Conservation (phyloP, 164 flowering plant genomes). For the Vitis cinerea region DNA sequence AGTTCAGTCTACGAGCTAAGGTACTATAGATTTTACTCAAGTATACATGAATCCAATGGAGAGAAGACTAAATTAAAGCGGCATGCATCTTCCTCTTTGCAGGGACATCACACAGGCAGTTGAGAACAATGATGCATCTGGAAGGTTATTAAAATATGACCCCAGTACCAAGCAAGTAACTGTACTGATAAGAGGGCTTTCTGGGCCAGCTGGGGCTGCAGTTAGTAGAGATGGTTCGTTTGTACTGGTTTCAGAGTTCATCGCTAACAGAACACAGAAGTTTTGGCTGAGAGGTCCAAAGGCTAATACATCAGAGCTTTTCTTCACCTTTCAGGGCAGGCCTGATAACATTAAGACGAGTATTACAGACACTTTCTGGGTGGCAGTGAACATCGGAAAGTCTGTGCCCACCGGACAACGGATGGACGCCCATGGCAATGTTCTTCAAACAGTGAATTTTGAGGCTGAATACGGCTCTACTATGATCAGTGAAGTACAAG, state of each 20-base stretch:
- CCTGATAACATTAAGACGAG: slow-evolving; percentile 24
- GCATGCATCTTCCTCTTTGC: no score
- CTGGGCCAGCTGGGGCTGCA: slow-evolving; percentile 27
- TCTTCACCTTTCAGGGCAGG: slow-evolving; percentile 9
- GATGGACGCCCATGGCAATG: not conserved
- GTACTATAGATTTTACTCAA: not conserved
- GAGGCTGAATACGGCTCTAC: not conserved
- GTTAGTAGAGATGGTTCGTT: slow-evolving; percentile 24
- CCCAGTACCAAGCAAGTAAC: slow-evolving; percentile 18
- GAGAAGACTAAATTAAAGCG: no score
- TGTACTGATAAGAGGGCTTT: slow-evolving; percentile 24
- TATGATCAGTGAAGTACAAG: slow-evolving; percentile 5
- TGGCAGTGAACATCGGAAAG: slow-evolving; percentile 10
- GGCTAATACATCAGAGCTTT: slow-evolving; percentile 12
- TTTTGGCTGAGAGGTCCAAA: slow-evolving; percentile 25
- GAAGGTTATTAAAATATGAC: slow-evolving; percentile 27
- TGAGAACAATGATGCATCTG: slow-evolving; percentile 5
- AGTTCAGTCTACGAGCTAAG: slow-evolving; percentile 16
- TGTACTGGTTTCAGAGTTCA: slow-evolving; percentile 23
- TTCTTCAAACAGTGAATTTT: not conserved
- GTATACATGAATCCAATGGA: no score
- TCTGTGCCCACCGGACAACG: not conserved
- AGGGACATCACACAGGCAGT: not conserved
- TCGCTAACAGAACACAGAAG: slow-evolving; percentile 1
- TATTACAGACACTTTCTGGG: slow-evolving; percentile 23